Conservation (phyloP, 192 early-diverging fungal species). For the Backusella parvicylindrica region DNA sequence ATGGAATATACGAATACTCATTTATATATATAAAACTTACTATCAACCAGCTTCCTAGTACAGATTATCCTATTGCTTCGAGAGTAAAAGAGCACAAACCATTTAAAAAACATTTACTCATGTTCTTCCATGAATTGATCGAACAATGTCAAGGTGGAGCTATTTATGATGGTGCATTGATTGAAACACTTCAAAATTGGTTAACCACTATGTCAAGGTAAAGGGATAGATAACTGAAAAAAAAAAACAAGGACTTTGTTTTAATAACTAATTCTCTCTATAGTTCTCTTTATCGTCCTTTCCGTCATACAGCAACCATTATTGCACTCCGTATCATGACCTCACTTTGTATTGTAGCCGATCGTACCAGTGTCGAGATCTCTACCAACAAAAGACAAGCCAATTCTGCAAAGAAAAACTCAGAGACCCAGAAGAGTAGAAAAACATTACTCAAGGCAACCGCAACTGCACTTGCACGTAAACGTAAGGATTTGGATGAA, state of each 20-base stretch:
- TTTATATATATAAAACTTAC: neutral
- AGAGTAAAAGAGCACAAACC: slow-evolving; percentile 61
- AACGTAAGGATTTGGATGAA: slow-evolving; percentile 54
- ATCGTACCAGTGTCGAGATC: slow-evolving; percentile 56
- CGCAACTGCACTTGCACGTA: slow-evolving; percentile 41
- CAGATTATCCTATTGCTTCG: slow-evolving; percentile 79
- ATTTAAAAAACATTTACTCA: slow-evolving; percentile 62
- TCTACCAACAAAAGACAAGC: slow-evolving; percentile 69
- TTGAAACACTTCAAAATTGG: slow-evolving; percentile 62
- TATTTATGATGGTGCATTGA: slow-evolving; percentile 60
- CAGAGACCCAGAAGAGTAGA: slow-evolving; percentile 28
- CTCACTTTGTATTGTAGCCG: slow-evolving; percentile 64
- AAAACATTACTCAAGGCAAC: slow-evolving; percentile 39
- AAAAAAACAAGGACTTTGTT: neutral
- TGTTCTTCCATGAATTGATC: slow-evolving; percentile 62
- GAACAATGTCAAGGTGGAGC: slow-evolving; percentile 56
- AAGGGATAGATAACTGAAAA: neutral
- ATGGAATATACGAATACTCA: neutral
- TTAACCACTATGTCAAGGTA: slow-evolving; percentile 63
- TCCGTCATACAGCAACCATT: slow-evolving; percentile 85
- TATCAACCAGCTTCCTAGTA: slow-evolving; percentile 40
- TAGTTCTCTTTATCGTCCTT: slow-evolving; percentile 79
- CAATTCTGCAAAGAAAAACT: slow-evolving; percentile 41
- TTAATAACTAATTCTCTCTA: slow-evolving; percentile 38
- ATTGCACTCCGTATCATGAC: slow-evolving; percentile 63